A percentile compares a stretch with the other conserved stretches of the same genome.
Evolutionary conservation across 2,329 filamentous ascomycete species (phyloP).

Genomic region (Fusarium goolgardi): DNA sequence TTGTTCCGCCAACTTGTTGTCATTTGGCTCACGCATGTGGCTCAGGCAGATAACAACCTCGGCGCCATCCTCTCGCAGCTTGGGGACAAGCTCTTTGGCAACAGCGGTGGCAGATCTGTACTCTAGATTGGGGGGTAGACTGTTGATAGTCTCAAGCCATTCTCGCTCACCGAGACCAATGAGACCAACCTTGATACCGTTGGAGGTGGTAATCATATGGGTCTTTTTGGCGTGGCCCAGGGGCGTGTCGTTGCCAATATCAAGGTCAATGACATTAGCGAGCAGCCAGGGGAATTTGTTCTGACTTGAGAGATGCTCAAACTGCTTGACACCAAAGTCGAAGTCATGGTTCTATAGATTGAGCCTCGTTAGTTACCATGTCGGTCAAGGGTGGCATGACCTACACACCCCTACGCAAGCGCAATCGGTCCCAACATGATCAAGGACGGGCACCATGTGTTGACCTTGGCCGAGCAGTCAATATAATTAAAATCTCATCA

Average conservation of each 20-base stretch:
- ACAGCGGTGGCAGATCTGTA: conserved; percentile 83
- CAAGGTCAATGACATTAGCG: conserved; percentile 88
- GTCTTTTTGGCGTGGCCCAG: conserved; percentile 82
- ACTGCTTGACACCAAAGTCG: conserved; percentile 89
- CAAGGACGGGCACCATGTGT: conserved; percentile 90
- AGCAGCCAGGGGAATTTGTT: conserved; percentile 91
- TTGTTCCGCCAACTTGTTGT: conserved; percentile 83
- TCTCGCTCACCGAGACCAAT: conserved; percentile 89
- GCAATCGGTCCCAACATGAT: conserved; percentile 79
- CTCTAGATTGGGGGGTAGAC: conserved; percentile 81
- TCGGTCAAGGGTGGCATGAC: conserved; percentile 32
- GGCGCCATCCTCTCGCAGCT: conserved; percentile 79
- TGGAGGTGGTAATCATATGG: conserved; percentile 80
- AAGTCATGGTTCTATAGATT: conserved; percentile 82
- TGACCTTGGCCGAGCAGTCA: conserved; percentile 59
- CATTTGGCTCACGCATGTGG: conserved; percentile 89
- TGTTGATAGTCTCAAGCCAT: conserved; percentile 91
- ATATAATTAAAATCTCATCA: neutral
- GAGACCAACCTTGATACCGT: conserved; percentile 86
- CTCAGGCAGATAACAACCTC: conserved; percentile 86
- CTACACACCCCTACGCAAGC: conserved; percentile 81
- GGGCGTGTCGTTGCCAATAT: conserved; percentile 77
- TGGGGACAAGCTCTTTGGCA: conserved; percentile 79
- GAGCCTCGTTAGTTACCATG: conserved; percentile 15
- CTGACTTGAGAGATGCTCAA: conserved; percentile 75